These are phyloP conservation scores for Coriolopsis trogii DNA, from an alignment of 1,284 basidiomycete species.

Conservation along the genomic window DNA sequence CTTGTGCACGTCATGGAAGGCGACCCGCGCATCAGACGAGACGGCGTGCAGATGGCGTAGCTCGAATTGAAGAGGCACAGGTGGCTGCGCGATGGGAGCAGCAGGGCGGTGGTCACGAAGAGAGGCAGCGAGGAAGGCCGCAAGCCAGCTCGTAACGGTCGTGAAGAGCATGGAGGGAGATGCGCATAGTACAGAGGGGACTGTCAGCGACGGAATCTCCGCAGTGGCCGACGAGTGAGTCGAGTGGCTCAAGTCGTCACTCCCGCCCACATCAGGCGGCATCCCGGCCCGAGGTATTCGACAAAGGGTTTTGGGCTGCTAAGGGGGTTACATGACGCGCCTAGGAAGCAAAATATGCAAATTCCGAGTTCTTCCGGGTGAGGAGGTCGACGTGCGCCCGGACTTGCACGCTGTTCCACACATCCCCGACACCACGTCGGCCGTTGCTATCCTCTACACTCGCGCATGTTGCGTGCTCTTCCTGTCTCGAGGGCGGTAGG, in stretches of 20 bases:
- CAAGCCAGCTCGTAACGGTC: slow-evolving; percentile 27
- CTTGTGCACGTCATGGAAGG: slow-evolving; percentile 58
- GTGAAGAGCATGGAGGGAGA: slow-evolving; percentile 29
- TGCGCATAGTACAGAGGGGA: slow-evolving; percentile 12
- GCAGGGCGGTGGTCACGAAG: slow-evolving; percentile 4
- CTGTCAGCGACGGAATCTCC: background rate
- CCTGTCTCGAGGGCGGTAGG: slow-evolving; percentile 54
- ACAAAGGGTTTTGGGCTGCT: no score
- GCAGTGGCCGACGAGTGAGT: no score
- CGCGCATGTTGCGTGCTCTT: slow-evolving; percentile 62
- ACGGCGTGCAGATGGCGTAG: slow-evolving; percentile 70
- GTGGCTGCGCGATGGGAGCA: slow-evolving; percentile 10
- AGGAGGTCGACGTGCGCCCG: slow-evolving; percentile 12
- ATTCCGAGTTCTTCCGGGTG: slow-evolving; percentile 24
- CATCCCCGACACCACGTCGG: slow-evolving; percentile 26
- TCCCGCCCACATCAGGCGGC: no score
- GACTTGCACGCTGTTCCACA: slow-evolving; percentile 20
- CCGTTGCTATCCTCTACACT: slow-evolving; percentile 25
- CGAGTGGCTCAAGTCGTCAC: no score
- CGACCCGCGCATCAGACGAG: slow-evolving; percentile 53
- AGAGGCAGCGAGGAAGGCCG: slow-evolving; percentile 19
- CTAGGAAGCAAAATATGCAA: no score
- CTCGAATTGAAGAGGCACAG: slow-evolving; percentile 51
- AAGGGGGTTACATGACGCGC: no score
- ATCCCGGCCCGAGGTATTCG: no score